Evolutionary conservation across 2,329 filamentous ascomycete genomes (phyloP), one percentile per base, ranked within the genome.

Genomic region (Chaetomium strumarium): DNA sequence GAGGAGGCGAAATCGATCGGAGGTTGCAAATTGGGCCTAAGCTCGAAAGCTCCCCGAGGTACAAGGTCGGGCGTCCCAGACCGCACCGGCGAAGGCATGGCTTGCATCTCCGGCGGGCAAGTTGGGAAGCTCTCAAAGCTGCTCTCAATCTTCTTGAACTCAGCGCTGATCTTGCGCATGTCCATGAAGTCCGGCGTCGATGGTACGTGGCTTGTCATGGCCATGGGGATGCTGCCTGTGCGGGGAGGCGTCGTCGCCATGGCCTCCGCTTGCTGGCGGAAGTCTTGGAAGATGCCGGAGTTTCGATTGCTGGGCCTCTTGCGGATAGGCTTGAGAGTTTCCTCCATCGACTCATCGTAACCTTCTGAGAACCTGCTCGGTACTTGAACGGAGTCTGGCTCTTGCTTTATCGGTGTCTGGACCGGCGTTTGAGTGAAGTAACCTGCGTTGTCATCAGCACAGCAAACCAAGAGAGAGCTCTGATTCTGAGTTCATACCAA

Each of bases 381-480:
- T 3, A 68, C 67, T 14, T 67, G 57, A 24, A 49, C 48, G 30
- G 56, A 40, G 5, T 57, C 46, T 24, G 55, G 9, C 14, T 71
- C 65, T 36, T 73, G 69, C 68, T 76, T 76, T 41, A 66, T 62
- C 39, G 85, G 84, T 17, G 83, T 86, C 48, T 82, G 80, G 62
- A 78, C 79, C 49, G 86, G 85, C 29, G 85, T 88, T 42, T 84
- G 78, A 52, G 85, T 85, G 58, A 81, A 80, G 61, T 81, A 84
- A 59, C 72, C 83, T 84, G 53, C 5, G n/a, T 14, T 10, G 3
- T 54, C 19, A 38, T 71, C 40, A 63, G 63, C 42, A 13, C n/a
- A 2, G 14, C 11, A 7, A 2, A n/a, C 7, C 1, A n/a, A 2
- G 2, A 1, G n/a, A 5, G 4, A 13, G 5, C 17, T 2, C 3